A percentile compares a stretch with the other conserved stretches of the same genome.
Evolutionary conservation across 805 yeast genomes (phyloP).

Genomic region (Lachancea thermotolerans): DNA sequence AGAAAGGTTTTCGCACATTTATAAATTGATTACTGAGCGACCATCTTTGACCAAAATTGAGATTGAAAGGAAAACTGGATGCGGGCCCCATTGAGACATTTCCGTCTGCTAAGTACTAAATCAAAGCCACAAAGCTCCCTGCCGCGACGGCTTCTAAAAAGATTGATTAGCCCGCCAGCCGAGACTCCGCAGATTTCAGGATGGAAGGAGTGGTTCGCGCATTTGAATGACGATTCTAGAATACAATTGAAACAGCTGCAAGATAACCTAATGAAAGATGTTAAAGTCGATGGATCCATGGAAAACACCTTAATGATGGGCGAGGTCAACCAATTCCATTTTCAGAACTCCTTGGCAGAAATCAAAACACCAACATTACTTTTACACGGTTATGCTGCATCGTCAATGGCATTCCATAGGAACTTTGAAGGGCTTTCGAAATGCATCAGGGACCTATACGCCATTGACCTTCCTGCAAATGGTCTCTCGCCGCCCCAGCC

Average conservation of each 20-base stretch:
- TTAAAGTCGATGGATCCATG: slow-evolving; percentile 13
- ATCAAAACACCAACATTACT: slow-evolving; percentile 41
- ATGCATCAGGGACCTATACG: slow-evolving; percentile 51
- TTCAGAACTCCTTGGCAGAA: slow-evolving; percentile 20
- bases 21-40: too few relatives aligned
- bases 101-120: background rate
- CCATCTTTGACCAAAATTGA: too few relatives aligned
- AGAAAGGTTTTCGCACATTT: background rate
- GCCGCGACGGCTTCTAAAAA: slow-evolving; percentile 5
- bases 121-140: slow-evolving; percentile 1
- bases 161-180: slow-evolving; percentile 4
- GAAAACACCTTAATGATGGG: slow-evolving; percentile 17
- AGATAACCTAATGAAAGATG: slow-evolving; percentile 18
- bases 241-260: slow-evolving; percentile 16
- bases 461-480: slow-evolving; percentile 66
- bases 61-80: too few relatives aligned
- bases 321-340: slow-evolving; percentile 30
- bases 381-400: slow-evolving; percentile 92
- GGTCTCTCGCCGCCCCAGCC: slow-evolving; percentile 56
- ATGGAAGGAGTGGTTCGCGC: slow-evolving; percentile 9
- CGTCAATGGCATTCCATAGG: slow-evolving; percentile 71
- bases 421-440: slow-evolving; percentile 50
- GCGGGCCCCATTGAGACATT: too few relatives aligned
- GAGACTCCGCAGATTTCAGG: slow-evolving; percentile 6
- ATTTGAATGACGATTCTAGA: slow-evolving; percentile 1